Base-by-base conservation (phyloP, 768 basidiomycete species). In the Leccinum imitatum region DNA sequence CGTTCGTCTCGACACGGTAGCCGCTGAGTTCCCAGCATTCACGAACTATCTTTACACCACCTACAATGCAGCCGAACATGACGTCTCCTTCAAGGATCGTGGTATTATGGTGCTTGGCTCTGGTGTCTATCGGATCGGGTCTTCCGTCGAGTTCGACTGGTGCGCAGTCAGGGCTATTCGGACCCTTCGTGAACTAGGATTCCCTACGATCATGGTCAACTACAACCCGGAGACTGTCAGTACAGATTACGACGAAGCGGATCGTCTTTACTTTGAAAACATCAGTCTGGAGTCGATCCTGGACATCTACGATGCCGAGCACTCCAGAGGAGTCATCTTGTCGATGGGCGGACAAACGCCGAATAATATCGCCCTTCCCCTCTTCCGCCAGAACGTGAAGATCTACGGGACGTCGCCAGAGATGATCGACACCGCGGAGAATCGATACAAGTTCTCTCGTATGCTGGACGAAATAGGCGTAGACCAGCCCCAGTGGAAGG, bases 121-220 rank as follows among this genome's bases (percentile, higher is more conserved):
- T 14, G 97, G 97, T 59, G 96, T 98, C 3, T 99, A 99, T 76
- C 89, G 97, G 56, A 99, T 99, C 65, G 96, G 97, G 17, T 98
- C 96, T 2, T 98, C 95, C 4, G 96, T 99, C 75, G 96, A 99
- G 78, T 98, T 99, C 77, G 96, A 98, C 73, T 99, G 96, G 96
- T 98, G 96, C 74, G 97, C 96, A 15, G 96, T 99, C 56, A 89
- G 95, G 53, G 94, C 95, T 33, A 98, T 98, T 71, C 81, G 96
- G 66, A 98, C 97, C 0, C 81, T 99, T 30, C 93, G 95, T 64
- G 91, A 96, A n/a, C 88, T 91, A 69, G 95, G 95, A 17, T 78
- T 94, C 53, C 93, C 92, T 63, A 27, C 78, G 85, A 86, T 98
- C 75, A 99, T 98, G 96, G 91, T 98, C 79, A 98, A 99, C 79